phyloP scores from a whole-genome alignment of 805 yeast genomes.

The Myxozyma melibiosi region DNA sequence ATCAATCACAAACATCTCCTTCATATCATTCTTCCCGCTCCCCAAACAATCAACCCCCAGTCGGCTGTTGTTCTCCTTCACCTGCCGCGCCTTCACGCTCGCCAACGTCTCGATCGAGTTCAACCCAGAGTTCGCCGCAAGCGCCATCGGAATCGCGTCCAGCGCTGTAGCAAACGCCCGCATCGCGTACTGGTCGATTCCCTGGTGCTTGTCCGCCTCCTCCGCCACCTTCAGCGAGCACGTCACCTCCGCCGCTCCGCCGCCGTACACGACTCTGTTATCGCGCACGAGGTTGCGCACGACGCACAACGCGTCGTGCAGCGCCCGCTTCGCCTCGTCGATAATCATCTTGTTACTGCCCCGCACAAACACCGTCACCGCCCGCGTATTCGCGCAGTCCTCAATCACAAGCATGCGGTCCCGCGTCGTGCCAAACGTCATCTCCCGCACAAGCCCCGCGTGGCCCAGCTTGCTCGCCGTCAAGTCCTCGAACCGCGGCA shows the following conservation, averaged over 20 bases:
- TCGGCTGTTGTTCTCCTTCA: slow-evolving; percentile 65
- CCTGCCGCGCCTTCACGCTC: slow-evolving; percentile 79
- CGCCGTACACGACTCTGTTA: slow-evolving; percentile 96
- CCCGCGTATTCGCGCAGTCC: slow-evolving; percentile 80
- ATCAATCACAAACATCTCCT: slow-evolving; percentile 89
- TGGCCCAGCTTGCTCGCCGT: slow-evolving; percentile 77
- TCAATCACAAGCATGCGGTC: slow-evolving; percentile 96
- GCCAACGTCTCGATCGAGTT: slow-evolving; percentile 91
- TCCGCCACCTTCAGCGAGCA: slow-evolving; percentile 88
- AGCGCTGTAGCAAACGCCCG: slow-evolving; percentile 90
- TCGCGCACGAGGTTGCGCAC: slow-evolving; percentile 93
- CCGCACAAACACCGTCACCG: slow-evolving; percentile 89
- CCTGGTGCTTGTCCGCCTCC: slow-evolving; percentile 89
- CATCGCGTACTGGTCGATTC: slow-evolving; percentile 97
- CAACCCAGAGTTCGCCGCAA: slow-evolving; percentile 96
- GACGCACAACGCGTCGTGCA: slow-evolving; percentile 95
- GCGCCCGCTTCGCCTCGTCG: slow-evolving; percentile 94
- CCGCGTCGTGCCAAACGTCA: slow-evolving; percentile 94
- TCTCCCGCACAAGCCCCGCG: slow-evolving; percentile 82
- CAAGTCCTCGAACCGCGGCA: slow-evolving; percentile 94
- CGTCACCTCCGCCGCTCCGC: slow-evolving; percentile 97
- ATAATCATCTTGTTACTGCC: slow-evolving; percentile 98
- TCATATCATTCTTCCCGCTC: slow-evolving; percentile 87
- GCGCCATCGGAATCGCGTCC: slow-evolving; percentile 88
- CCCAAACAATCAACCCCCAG: slow-evolving; percentile 96